Evolutionary conservation across 2,329 filamentous ascomycete species (phyloP).

Genomic region (Metarhizium rileyi): DNA sequence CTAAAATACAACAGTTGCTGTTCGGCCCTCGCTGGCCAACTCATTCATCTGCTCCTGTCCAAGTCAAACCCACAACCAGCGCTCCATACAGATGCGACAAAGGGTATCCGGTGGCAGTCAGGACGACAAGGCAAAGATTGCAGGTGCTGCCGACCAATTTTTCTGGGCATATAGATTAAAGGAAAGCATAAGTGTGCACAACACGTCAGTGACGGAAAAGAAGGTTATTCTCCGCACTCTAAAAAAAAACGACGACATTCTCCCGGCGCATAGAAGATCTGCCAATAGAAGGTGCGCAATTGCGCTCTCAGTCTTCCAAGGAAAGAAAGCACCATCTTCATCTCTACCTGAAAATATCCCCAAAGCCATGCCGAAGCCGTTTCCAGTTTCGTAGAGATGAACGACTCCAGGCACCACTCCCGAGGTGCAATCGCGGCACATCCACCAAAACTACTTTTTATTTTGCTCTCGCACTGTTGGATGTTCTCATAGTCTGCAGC

Average conservation of each 20-base stretch:
- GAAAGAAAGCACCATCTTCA: background rate
- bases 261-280: background rate
- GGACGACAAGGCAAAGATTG: slow-evolving; percentile 13
- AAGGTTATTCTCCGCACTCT: background rate
- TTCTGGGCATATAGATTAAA: slow-evolving; percentile 11
- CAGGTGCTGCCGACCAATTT: slow-evolving; percentile 10
- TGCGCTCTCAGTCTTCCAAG: background rate
- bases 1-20: slow-evolving; percentile 31
- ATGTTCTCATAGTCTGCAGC: slow-evolving; percentile 19
- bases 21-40: slow-evolving; percentile 17
- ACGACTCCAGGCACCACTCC: background rate
- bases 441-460: slow-evolving; percentile 4
- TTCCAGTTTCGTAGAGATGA: slow-evolving; percentile 2
- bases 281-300: background rate
- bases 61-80: slow-evolving; percentile 21
- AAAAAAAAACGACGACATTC: slow-evolving; percentile 8
- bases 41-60: slow-evolving; percentile 23
- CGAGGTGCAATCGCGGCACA: background rate
- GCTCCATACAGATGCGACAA: slow-evolving; percentile 21
- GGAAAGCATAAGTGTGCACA: slow-evolving; percentile 11
- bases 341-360: background rate
- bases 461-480: slow-evolving; percentile 9
- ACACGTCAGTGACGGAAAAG: slow-evolving; percentile 5
- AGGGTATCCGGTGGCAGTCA: slow-evolving; percentile 18
- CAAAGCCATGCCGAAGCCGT: background rate